Evolutionary conservation across 148 eudicot species (phyloP).

Genomic region (Simmondsia chinensis): DNA sequence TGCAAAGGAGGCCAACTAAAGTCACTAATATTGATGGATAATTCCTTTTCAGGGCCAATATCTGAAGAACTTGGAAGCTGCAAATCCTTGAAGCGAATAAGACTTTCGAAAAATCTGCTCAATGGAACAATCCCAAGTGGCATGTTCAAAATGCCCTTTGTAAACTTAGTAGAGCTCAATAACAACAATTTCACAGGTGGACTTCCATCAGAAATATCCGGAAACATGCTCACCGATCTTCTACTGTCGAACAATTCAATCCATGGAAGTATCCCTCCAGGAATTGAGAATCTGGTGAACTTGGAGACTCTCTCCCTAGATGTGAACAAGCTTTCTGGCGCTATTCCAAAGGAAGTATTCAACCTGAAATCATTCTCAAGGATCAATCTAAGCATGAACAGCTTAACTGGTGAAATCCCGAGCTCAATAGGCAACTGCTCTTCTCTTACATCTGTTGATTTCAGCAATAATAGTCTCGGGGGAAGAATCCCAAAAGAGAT

Average conservation of each 20-base stretch:
- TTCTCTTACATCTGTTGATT: constrained; percentile 26
- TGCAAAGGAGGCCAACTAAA: constrained; percentile 38
- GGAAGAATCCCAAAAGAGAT: constrained; percentile 32
- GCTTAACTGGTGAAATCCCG: constrained; percentile 39
- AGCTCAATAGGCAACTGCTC: constrained; percentile 18
- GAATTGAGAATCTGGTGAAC: constrained; percentile 19
- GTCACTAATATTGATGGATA: constrained; percentile 23
- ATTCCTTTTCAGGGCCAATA: constrained; percentile 45
- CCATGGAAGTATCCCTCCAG: constrained; percentile 35
- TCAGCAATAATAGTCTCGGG: constrained; percentile 33
- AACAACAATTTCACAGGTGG: constrained; percentile 42
- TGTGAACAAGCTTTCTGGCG: constrained; percentile 27
- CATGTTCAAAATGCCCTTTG: constrained; percentile 28
- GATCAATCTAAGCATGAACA: constrained; percentile 32
- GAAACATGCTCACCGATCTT: constrained; percentile 13
- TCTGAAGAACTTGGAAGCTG: constrained; percentile 41
- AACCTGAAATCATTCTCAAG: constrained; percentile 15
- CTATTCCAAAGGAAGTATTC: constrained; percentile 33
- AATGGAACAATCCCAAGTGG: constrained; percentile 39
- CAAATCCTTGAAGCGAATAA: constrained; percentile 20
- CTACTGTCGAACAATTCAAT: constrained; percentile 33
- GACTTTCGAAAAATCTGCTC: constrained; percentile 30
- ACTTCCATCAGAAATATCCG: constrained; percentile 31
- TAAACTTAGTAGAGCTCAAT: constrained; percentile 26
- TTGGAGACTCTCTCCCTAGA: constrained; percentile 21